These are phyloP conservation scores for Cordyceps militaris DNA, from an alignment of 2,329 filamentous ascomycete species.

Conservation along the genomic window DNA sequence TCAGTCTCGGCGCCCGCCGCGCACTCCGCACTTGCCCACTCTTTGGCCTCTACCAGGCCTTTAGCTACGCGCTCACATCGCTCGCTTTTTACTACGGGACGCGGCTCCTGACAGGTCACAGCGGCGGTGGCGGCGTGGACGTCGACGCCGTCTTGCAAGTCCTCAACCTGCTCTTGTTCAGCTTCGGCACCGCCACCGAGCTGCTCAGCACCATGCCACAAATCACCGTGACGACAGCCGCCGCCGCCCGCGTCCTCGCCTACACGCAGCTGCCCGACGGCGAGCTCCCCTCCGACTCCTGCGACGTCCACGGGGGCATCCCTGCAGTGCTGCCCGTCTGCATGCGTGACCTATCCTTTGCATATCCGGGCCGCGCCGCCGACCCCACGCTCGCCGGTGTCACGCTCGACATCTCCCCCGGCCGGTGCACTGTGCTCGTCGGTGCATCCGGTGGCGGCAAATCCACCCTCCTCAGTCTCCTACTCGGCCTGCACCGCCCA, in stretches of 20 bases:
- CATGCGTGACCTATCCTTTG: constrained; percentile 54
- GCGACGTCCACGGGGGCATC: constrained; percentile 16
- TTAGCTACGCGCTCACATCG: constrained; percentile 64
- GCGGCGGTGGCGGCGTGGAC: constrained; percentile 33
- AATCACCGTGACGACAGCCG: constrained; percentile 65
- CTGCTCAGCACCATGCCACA: constrained; percentile 74
- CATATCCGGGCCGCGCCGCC: constrained; percentile 49
- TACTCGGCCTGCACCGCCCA: constrained; percentile 61
- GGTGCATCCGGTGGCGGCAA: constrained; percentile 87
- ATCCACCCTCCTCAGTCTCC: constrained; percentile 69
- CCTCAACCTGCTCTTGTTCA: constrained; percentile 77
- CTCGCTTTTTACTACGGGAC: constrained; percentile 81
- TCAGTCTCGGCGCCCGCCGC: constrained; percentile 56
- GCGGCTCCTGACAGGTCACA: constrained; percentile 44
- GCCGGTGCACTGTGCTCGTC: constrained; percentile 69
- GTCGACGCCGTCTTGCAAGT: constrained; percentile 62
- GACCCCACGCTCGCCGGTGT: constrained; percentile 54
- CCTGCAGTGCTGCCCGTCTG: constrained; percentile 38
- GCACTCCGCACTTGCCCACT: constrained; percentile 62
- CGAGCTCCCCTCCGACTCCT: background rate
- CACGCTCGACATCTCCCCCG: constrained; percentile 55
- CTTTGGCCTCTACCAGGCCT: constrained; percentile 71
- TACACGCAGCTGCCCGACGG: constrained; percentile 54
- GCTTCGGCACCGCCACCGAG: constrained; percentile 63
- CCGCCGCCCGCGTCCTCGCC: constrained; percentile 64